phyloP scores from a whole-genome alignment of 306 rosid species.

The Sindora glabra region DNA sequence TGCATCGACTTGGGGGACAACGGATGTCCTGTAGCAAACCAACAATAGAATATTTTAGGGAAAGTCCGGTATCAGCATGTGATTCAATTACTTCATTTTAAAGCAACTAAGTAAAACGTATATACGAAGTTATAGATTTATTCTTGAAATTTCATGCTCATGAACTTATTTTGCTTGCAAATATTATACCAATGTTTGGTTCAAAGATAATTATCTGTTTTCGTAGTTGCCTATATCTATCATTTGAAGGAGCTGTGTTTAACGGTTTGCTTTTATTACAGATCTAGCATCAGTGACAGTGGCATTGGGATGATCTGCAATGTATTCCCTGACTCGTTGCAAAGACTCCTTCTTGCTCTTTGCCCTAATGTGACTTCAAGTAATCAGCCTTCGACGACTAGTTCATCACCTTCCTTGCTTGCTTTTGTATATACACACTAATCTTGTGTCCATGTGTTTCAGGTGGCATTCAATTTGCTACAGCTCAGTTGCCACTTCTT shows the following conservation, averaged over 20 bases:
- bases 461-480: constrained; percentile 79
- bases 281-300: constrained; percentile 76
- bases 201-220: too few relatives aligned
- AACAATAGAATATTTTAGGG: neutral
- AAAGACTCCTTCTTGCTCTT: constrained; percentile 66
- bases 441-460: constrained; percentile 4
- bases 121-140: too few relatives aligned
- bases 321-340: constrained; percentile 58
- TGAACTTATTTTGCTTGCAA: too few relatives aligned
- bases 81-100: neutral
- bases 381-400: constrained; percentile 8
- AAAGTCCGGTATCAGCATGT: neutral
- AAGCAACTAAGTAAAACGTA: too few relatives aligned
- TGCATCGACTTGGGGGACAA: neutral
- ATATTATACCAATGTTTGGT: too few relatives aligned
- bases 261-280: constrained; percentile 22
- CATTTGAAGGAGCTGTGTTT: neutral
- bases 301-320: constrained; percentile 81
- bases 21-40: neutral
- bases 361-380: constrained; percentile 71
- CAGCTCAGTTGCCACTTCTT: constrained; percentile 67
- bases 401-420: neutral
- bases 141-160: too few relatives aligned
- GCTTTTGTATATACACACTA: neutral
- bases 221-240: neutral